Conservation (phyloP, 116 monocot genomes). For the Posidonia oceanica region DNA sequence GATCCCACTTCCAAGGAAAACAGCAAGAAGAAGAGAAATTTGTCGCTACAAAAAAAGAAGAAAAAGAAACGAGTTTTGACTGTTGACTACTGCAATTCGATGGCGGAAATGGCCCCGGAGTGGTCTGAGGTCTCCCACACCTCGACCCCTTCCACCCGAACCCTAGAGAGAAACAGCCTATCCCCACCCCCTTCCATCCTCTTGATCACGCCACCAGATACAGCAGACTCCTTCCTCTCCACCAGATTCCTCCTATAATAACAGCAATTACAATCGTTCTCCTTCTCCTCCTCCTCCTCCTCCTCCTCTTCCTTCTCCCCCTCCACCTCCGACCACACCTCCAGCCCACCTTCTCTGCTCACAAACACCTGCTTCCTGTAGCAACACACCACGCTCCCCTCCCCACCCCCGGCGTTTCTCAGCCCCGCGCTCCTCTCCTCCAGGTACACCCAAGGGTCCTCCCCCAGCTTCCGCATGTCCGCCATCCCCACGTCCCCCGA, state of each 20-base stretch:
- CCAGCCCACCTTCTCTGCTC: slow-evolving; percentile 40
- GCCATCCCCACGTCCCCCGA: slow-evolving; percentile 74
- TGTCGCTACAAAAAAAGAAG: too few relatives aligned
- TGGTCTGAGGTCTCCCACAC: slow-evolving; percentile 77
- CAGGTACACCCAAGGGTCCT: slow-evolving; percentile 82
- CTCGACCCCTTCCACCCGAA: slow-evolving; percentile 66
- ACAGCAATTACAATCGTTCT: not conserved
- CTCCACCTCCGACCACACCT: slow-evolving; percentile 66
- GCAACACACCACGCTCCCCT: slow-evolving; percentile 44
- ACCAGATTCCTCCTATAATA: slow-evolving; percentile 47
- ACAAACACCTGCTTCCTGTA: slow-evolving; percentile 72
- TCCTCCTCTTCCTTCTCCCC: not conserved
- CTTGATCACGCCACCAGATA: slow-evolving; percentile 31
- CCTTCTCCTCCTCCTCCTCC: slow-evolving; percentile 1
- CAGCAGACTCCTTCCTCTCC: slow-evolving; percentile 54
- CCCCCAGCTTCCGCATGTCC: slow-evolving; percentile 66
- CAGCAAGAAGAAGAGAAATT: too few relatives aligned
- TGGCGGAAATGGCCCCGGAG: slow-evolving; percentile 6
- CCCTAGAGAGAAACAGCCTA: slow-evolving; percentile 61
- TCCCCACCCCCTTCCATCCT: slow-evolving; percentile 81
- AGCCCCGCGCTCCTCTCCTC: slow-evolving; percentile 32
- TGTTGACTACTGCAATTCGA: too few relatives aligned
- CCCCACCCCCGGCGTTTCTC: slow-evolving; percentile 30
- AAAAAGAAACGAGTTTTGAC: too few relatives aligned
- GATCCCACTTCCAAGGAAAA: too few relatives aligned